Evolutionary conservation across 495 filamentous ascomycete genomes (phyloP), one percentile per base, ranked within the genome.

Genomic region (Xylaria nigripes): DNA sequence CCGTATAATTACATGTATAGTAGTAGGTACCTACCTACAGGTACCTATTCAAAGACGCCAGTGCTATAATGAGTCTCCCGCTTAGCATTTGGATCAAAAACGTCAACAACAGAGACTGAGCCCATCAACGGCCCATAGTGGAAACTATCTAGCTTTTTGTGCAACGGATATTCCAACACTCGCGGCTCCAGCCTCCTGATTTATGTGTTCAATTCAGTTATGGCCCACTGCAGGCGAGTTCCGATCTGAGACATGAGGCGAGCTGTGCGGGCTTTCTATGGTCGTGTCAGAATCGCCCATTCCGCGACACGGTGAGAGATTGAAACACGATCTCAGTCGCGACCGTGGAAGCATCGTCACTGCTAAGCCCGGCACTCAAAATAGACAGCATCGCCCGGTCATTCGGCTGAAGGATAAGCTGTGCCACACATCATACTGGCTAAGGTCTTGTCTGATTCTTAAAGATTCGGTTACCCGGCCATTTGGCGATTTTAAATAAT

Each of bases 391-490:
- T 1, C 1, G 32, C 25, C 6, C 40, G 38, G 55, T 71, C 67
- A 52, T 75, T 73, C 7, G 70, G 69, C 23, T 64, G 60, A 1
- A 76, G 61, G 0, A 60, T 66, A 6, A 76, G 40, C 3, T 69
- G 50, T n/a, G n/a, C n/a, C n/a, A n/a, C 15, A 65, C 57, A 8
- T 62, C 61, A 44, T 77, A 77, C 7, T 40, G 12, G 0, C 60
- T 62, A 7, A 72, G 40, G 42, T 67, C 64, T n/a, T n/a, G 6
- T 72, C 75, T 25, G 59, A 56, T 55, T 77, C 77, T 9, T 78
- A 77, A 0, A 78, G 50, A 41, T n/a, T 76, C 71, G 15, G 72
- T 51, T 2, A 58, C 42, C 12, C 53, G 24, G 6, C 47, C 42
- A 3, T n/a, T 29, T 49, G 21, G 53, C 49, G 42, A 40, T 45